Conservation (phyloP, 257 asterid species). For the Fraxinus anomala region DNA sequence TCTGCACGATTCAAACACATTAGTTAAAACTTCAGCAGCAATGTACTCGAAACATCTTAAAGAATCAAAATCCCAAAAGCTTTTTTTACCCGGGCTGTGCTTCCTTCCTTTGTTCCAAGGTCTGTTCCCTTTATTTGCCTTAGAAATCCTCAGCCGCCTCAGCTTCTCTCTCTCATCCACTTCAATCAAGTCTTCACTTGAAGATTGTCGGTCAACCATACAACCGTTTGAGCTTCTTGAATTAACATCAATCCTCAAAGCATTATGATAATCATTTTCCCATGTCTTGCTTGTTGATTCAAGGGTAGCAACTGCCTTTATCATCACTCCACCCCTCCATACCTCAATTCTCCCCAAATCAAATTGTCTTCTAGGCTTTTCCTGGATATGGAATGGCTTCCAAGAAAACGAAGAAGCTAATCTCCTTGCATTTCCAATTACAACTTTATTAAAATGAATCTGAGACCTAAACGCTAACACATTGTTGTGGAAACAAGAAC, state of each 20-base stretch:
- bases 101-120: conserved; percentile 98
- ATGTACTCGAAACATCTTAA: neutral
- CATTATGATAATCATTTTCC: conserved; percentile 36
- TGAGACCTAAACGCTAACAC: conserved; percentile 52
- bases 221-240: conserved; percentile 36
- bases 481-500: conserved; percentile 63
- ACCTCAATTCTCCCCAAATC: conserved; percentile 38
- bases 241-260: conserved; percentile 43
- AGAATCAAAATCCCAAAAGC: neutral
- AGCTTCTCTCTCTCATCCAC: conserved; percentile 67
- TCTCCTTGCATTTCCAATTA: conserved; percentile 47
- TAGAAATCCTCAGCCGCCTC: conserved; percentile 92
- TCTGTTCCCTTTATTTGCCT: conserved; percentile 88
- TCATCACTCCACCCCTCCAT: conserved; percentile 50
- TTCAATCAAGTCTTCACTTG: conserved; percentile 50
- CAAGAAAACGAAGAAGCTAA: conserved; percentile 42
- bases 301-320: conserved; percentile 71
- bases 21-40: conserved; percentile 13
- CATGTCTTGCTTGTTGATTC: conserved; percentile 44
- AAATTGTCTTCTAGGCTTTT: conserved; percentile 33
- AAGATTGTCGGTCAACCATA: conserved; percentile 38
- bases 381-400: conserved; percentile 38
- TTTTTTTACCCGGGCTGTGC: conserved; percentile 76
- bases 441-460: conserved; percentile 32
- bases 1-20: conserved; percentile 53